Percentiles rank a stretch among this genome's conserved stretches.
Evolutionary conservation across 192 early-diverging fungal genomes (phyloP).

Genomic region (Podila horticola): DNA sequence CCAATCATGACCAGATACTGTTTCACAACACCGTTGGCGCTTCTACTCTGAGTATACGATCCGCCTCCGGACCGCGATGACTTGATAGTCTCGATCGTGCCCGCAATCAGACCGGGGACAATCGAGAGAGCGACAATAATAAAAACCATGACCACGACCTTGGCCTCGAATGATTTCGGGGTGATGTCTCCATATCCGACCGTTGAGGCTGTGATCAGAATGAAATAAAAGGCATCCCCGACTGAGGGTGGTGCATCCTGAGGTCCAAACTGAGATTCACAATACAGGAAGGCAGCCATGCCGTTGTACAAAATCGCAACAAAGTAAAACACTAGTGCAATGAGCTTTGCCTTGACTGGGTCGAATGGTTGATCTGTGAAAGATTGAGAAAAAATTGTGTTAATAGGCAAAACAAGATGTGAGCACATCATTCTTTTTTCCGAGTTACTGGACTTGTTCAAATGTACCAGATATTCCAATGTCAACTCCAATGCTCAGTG

Average conservation of each 20-base stretch:
- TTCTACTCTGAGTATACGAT: slow-evolving; percentile 37
- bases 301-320: slow-evolving; percentile 67
- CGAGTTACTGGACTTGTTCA: background rate
- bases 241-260: slow-evolving; percentile 14
- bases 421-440: background rate
- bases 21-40: slow-evolving; percentile 21
- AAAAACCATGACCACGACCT: slow-evolving; percentile 67
- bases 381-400: background rate
- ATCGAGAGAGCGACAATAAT: slow-evolving; percentile 70
- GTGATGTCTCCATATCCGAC: slow-evolving; percentile 82
- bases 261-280: slow-evolving; percentile 62
- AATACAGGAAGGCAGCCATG: slow-evolving; percentile 68
- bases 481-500: slow-evolving; percentile 63
- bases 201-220: slow-evolving; percentile 75
- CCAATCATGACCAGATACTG: slow-evolving; percentile 58
- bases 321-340: slow-evolving; percentile 63
- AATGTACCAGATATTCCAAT: slow-evolving; percentile 58
- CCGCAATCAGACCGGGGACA: slow-evolving; percentile 66
- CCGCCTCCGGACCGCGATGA: slow-evolving; percentile 38
- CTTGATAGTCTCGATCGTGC: slow-evolving; percentile 51
- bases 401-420: background rate
- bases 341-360: slow-evolving; percentile 62
- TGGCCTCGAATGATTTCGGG: slow-evolving; percentile 59
- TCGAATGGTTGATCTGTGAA: slow-evolving; percentile 55
- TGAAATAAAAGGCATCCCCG: slow-evolving; percentile 60